Evolutionary conservation across 345 rosid genomes (phyloP), one percentile per base, ranked within the genome.

Genomic region (Euphorbia pulcherrima): DNA sequence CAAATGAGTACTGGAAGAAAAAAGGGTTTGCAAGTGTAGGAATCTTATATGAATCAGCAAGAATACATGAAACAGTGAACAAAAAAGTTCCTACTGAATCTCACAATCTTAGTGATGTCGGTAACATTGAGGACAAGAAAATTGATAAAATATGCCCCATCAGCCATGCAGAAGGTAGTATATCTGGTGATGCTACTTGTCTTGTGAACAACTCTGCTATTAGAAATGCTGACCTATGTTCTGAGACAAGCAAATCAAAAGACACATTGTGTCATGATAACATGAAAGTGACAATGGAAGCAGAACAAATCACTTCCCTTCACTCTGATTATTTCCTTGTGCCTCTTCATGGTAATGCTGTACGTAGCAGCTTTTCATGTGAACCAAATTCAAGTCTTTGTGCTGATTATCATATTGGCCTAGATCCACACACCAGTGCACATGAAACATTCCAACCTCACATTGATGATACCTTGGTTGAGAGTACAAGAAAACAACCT

Each of bases 61-160:
- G 73, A 28, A 47, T 77, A 26, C 67, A 79, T 72, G 78, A 79
- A 24, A 81, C 86, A 88, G 86, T 79, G 90, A 79, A 63, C 26
- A 76, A 75, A 70, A 65, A 70, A 54, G 59, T 79, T 85, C 84
- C 88, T 50, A 35, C 64, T 63, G 67, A 74, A 63, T 56, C 67
- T 60, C 68, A 56, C 50, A 8, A 50, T 70, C 56, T 50, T 60
- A 59, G 47, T 0, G 55, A 53, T 55, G 37, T 27, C 59, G 50
- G 58, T 57, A 63, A 62, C 75, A 27, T 62, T 80, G 81, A 74
- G 62, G 75, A 70, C 14, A 69, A 57, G 59, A 64, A 64, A 71
- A 24, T 7, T 5, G 55, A 67, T 72, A 76, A 75, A 72, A 72
- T 56, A 26, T 50, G 70, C 77, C 53, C n/a, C 48, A 65, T 58